Evolutionary conservation across 2,329 filamentous ascomycete species (phyloP).

Genomic region (Sarocladium oryzae): DNA sequence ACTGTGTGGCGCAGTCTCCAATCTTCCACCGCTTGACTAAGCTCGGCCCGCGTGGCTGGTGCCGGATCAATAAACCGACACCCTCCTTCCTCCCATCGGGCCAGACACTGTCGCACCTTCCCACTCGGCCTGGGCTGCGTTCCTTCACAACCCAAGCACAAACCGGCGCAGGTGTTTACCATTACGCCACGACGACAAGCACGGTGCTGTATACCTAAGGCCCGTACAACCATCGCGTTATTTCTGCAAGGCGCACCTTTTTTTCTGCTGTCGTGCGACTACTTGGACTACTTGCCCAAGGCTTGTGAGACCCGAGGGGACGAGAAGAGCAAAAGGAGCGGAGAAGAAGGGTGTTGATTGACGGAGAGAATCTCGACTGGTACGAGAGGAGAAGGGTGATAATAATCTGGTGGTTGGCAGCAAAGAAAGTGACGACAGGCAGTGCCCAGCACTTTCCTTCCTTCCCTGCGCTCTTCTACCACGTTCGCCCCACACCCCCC

Average conservation of each 20-base stretch:
- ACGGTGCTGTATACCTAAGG: no score
- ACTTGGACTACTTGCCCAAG: neutral
- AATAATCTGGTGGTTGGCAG: neutral
- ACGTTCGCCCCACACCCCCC: conserved; percentile 1
- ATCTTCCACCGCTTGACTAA: conserved; percentile 18
- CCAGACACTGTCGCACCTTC: conserved; percentile 3
- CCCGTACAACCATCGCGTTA: no score
- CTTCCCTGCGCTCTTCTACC: neutral
- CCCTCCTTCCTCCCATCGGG: neutral
- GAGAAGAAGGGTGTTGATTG: neutral
- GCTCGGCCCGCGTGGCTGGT: conserved; percentile 6
- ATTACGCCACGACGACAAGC: no score
- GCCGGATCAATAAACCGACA: conserved; percentile 9
- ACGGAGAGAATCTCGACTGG: neutral
- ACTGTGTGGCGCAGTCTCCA: conserved; percentile 17
- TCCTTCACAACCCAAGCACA: neutral
- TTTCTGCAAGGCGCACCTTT: neutral
- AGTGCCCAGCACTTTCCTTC: neutral
- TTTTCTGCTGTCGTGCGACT: neutral
- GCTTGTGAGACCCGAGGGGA: conserved; percentile 4
- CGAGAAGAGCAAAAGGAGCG: neutral
- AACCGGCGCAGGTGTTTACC: conserved; percentile 1
- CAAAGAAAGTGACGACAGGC: neutral
- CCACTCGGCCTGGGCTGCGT: neutral
- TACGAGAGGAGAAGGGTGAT: neutral